These are phyloP conservation scores for Auricularia sp. DNA, from an alignment of 768 basidiomycete species.

Conservation along the genomic window DNA sequence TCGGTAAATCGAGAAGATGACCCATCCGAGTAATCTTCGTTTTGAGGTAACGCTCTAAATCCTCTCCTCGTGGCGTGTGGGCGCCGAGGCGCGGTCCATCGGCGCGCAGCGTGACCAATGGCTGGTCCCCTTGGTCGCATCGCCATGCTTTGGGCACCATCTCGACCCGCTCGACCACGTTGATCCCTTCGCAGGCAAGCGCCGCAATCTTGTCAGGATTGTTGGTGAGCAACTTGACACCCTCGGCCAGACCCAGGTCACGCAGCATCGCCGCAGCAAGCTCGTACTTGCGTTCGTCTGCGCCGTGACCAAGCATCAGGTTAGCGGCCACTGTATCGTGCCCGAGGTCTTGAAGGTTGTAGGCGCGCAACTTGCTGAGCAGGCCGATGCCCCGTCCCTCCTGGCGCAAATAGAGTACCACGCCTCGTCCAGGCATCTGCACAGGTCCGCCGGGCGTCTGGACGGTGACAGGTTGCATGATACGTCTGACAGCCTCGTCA, in stretches of 20 bases:
- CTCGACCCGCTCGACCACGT: constrained; percentile 71
- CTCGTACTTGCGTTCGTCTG: constrained; percentile 90
- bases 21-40: constrained; percentile 98
- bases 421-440: constrained; percentile 74
- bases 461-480: constrained; percentile 57
- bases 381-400: constrained; percentile 97
- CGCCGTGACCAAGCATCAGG: constrained; percentile 84
- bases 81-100: constrained; percentile 80
- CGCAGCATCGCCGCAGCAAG: constrained; percentile 82
- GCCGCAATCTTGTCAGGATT: constrained; percentile 96
- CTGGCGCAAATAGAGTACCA: constrained; percentile 89
- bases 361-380: constrained; percentile 90
- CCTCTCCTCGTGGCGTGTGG: constrained; percentile 63
- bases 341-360: constrained; percentile 95
- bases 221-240: constrained; percentile 81
- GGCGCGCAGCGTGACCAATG: constrained; percentile 16
- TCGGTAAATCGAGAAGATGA: constrained; percentile 59
- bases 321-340: constrained; percentile 99
- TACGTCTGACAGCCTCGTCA: constrained; percentile 90
- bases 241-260: constrained; percentile 66
- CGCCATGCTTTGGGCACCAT: constrained; percentile 94
- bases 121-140: constrained; percentile 29
- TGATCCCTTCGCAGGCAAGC: constrained; percentile 72
- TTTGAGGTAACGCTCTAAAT: constrained; percentile 88
- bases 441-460: constrained; percentile 23